Base-by-base conservation (phyloP, 305 asterid genomes). In the Rubia peregrina region DNA sequence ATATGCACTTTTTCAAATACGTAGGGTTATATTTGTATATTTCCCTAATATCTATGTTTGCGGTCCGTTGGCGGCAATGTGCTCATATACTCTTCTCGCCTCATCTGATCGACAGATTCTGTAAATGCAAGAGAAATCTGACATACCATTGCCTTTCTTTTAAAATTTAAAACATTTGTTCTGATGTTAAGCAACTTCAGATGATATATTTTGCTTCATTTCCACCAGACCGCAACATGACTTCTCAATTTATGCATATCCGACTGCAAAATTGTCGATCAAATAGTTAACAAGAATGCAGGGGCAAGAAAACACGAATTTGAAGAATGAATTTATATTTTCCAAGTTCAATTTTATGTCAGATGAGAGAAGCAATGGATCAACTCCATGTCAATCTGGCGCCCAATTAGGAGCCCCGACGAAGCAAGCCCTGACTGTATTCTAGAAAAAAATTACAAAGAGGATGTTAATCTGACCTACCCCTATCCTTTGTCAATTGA, bases 391-490 rank as follows among this genome's bases (percentile, higher is more conserved):
- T 74, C 69, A 82, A 81, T 81, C 77, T 71, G 75, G 78, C 83
- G 85, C 81, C 83, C 81, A 84, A 86, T 80, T 74, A 83, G 82
- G 85, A 76, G 78, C 80, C 85, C 74, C 70, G 74, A 71, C 77
- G 77, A 70, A 76, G 70, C 80, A 73, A 72, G 80, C 80, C 79
- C 63, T 57, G 9, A 19, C 82, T 76, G 83, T 82, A 77, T 79
- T 74, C 80, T 82, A 78, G 68, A 72, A 74, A 76, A 74, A 70
- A 82, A 71, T 88, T 80, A 84, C 89, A 80, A 62, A 71, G 81
- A 67, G 67, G 16, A 83, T 80, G 65, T 82, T 76, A 84, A 83
- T 71, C 80, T 86, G 85, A 75, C 81, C 93, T 86, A 85, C 74
- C 74, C 79, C 85, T 71, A 76, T 19, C 76, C 57, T 68, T 77